Evolutionary conservation across 2,329 filamentous ascomycete species (phyloP).

Genomic region (Phaeosphaeria sp.): DNA sequence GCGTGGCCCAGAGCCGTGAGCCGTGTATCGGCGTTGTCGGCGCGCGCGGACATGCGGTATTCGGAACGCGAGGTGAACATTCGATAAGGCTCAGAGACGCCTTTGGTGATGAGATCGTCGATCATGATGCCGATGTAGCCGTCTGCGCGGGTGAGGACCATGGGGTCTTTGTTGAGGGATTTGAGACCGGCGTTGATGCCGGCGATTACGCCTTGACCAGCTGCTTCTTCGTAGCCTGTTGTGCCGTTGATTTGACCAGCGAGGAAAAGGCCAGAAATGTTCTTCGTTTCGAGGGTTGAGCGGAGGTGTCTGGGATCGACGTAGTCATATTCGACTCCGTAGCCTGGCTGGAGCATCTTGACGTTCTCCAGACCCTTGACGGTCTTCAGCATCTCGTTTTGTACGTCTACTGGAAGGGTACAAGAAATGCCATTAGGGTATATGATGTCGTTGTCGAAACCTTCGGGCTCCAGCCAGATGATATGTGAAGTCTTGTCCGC

Average conservation of each 20-base stretch:
- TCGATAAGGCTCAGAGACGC: constrained; percentile 93
- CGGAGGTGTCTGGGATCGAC: constrained; percentile 89
- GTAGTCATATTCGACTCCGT: constrained; percentile 98
- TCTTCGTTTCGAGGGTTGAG: constrained; percentile 92
- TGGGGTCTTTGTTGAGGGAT: constrained; percentile 68
- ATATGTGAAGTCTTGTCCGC: constrained; percentile 80
- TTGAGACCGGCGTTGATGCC: constrained; percentile 93
- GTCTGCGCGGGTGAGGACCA: constrained; percentile 80
- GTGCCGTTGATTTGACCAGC: constrained; percentile 96
- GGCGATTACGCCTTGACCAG: constrained; percentile 89
- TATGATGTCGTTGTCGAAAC: constrained; percentile 85
- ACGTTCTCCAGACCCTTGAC: constrained; percentile 89
- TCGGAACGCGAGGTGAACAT: constrained; percentile 98
- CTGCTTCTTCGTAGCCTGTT: constrained; percentile 96
- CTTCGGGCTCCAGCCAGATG: constrained; percentile 97
- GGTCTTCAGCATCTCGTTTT: constrained; percentile 83
- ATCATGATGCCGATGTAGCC: constrained; percentile 99
- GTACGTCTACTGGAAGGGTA: constrained; percentile 89
- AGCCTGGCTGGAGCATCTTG: constrained; percentile 91
- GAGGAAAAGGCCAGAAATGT: constrained; percentile 85
- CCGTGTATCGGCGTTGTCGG: constrained; percentile 91
- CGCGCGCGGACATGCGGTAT: constrained; percentile 88
- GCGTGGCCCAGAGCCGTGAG: constrained; percentile 79
- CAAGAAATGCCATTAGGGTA: constrained; percentile 98
- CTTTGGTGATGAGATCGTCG: constrained; percentile 95